phyloP scores from a whole-genome alignment of 768 basidiomycete species.

The Gloeostereum incarnatum region DNA sequence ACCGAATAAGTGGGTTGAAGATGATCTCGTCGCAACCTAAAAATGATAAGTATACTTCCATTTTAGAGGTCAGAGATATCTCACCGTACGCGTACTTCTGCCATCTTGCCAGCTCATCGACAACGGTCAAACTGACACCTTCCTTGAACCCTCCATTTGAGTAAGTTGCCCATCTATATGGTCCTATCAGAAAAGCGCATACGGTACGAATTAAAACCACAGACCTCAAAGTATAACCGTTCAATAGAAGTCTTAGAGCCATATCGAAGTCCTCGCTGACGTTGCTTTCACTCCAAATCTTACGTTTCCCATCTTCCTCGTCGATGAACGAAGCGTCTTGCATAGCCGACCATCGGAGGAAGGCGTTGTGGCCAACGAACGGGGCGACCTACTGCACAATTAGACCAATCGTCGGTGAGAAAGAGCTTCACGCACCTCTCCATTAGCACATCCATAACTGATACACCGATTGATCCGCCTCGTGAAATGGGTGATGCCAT shows the following conservation, averaged over 20 bases:
- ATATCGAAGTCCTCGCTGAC: conserved; percentile 81
- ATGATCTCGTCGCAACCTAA: conserved; percentile 66
- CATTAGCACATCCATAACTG: conserved; percentile 69
- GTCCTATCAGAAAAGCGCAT: too few relatives aligned
- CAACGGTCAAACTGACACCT: conserved; percentile 77
- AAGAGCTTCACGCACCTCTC: too few relatives aligned
- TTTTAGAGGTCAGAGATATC: conserved; percentile 5
- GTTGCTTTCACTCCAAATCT: conserved; percentile 70
- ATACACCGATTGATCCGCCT: conserved; percentile 81
- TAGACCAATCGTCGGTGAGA: too few relatives aligned
- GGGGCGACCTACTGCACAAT: too few relatives aligned
- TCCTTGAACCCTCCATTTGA: conserved; percentile 82
- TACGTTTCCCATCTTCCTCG: conserved; percentile 51
- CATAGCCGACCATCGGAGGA: conserved; percentile 78
- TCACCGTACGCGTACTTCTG: conserved; percentile 62
- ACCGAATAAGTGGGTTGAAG: conserved; percentile 70
- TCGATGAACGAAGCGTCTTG: conserved; percentile 79
- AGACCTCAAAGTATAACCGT: conserved; percentile 64
- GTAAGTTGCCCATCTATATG: conserved; percentile 90
- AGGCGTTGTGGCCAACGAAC: conserved; percentile 83
- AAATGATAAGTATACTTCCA: conserved; percentile 3
- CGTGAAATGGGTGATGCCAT: conserved; percentile 85
- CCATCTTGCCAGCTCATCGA: conserved; percentile 88
- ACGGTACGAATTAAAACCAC: too few relatives aligned
- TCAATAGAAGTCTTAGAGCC: conserved; percentile 57